These are phyloP conservation scores for Aspergillus ruber DNA, from an alignment of 2,329 filamentous ascomycete species.

Conservation along the genomic window DNA sequence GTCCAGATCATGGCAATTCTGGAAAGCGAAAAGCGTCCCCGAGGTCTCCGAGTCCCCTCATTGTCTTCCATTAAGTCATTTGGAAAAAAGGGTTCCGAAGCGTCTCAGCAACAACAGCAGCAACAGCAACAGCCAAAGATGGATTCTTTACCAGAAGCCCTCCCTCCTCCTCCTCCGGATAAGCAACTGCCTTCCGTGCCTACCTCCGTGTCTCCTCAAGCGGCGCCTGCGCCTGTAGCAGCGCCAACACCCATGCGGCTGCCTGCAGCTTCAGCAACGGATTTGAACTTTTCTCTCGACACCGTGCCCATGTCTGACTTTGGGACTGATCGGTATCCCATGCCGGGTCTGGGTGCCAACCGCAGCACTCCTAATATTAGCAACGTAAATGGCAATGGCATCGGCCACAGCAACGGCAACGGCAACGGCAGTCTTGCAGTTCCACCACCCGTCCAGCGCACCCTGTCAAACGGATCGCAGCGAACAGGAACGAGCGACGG, in stretches of 20 bases:
- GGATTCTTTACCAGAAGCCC: conserved; percentile 7
- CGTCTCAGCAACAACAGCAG: not conserved
- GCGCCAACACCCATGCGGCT: conserved; percentile 2
- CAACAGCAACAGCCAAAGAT: conserved; percentile 13
- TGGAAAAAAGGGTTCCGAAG: conserved; percentile 19
- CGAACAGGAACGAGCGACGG: conserved; percentile 6
- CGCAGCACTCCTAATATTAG: not conserved
- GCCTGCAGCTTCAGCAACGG: not conserved
- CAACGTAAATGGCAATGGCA: no score
- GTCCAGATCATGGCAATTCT: conserved; percentile 23
- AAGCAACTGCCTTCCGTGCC: conserved; percentile 23
- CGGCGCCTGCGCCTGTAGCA: conserved; percentile 1
- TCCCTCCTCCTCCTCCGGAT: conserved; percentile 13
- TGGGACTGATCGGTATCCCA: not conserved
- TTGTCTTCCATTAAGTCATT: conserved; percentile 25
- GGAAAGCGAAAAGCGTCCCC: conserved; percentile 29
- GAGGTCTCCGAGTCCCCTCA: conserved; percentile 28
- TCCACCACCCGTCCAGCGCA: conserved; percentile 1
- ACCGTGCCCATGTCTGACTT: not conserved
- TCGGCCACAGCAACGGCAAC: not conserved
- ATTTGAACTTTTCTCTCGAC: not conserved
- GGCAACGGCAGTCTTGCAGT: not conserved
- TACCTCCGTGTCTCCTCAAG: conserved; percentile 3
- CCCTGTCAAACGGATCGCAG: conserved; percentile 4
- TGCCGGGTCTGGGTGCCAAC: not conserved